Percentiles rank a stretch among this genome's conserved stretches.
These are phyloP conservation scores for Histomonas meleagridis DNA, from an alignment of 208 protist genomes.

Conservation along the genomic window DNA sequence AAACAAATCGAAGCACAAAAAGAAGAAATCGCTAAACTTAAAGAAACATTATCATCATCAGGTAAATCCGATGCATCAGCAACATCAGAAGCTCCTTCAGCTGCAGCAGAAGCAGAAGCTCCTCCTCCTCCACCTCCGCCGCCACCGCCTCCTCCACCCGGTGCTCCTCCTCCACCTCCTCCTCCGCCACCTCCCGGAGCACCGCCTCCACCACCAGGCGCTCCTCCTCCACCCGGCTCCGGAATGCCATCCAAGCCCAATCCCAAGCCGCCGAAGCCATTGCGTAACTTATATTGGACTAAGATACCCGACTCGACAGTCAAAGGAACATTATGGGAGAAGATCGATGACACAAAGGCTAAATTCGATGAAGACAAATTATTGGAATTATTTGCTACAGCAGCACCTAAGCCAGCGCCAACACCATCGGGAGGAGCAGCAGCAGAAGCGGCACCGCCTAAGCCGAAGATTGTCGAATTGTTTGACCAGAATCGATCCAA, in stretches of 20 bases:
- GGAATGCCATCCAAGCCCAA: background rate
- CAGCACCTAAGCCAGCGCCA: background rate
- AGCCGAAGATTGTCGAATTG: conserved; percentile 7
- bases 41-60: too few relatives aligned
- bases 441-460: background rate
- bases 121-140: conserved; percentile 18
- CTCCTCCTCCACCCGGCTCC: background rate
- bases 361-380: background rate
- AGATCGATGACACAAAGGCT: background rate
- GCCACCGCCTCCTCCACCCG: background rate
- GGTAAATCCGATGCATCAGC: too few relatives aligned
- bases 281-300: background rate
- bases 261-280: background rate
- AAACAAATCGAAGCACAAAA: too few relatives aligned
- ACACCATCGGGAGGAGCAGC: background rate
- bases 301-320: background rate
- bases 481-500: background rate
- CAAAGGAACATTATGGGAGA: background rate
- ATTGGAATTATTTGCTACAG: background rate
- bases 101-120: too few relatives aligned
- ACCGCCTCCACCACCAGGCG: background rate
- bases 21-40: too few relatives aligned
- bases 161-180: background rate
- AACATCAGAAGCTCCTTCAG: too few relatives aligned
- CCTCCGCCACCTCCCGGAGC: background rate